phyloP scores from a whole-genome alignment of 1,284 basidiomycete genomes.

The Microbotryum lychnidis-dioicae region DNA sequence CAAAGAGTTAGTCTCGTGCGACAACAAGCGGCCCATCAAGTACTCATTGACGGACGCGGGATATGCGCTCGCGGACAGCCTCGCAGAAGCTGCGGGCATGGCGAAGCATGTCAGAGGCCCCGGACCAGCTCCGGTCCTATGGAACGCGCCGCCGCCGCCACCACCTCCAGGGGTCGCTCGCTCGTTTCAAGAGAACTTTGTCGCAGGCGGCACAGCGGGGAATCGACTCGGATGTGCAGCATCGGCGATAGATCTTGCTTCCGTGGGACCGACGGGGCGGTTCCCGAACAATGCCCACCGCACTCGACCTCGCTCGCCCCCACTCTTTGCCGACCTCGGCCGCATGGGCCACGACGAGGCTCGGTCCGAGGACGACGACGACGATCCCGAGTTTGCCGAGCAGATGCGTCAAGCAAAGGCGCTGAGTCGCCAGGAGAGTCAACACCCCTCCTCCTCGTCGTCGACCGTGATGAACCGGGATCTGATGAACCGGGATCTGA shows the following conservation, averaged over 20 bases:
- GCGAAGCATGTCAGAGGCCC: not conserved
- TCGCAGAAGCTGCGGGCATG: constrained; percentile 12
- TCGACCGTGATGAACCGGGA: too few relatives aligned
- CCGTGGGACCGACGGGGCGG: too few relatives aligned
- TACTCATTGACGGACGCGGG: constrained; percentile 17
- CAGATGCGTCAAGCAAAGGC: constrained; percentile 6
- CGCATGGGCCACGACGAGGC: not conserved
- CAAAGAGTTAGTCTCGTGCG: constrained; percentile 10
- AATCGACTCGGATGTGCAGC: too few relatives aligned
- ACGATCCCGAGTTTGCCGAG: not conserved
- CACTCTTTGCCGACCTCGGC: not conserved
- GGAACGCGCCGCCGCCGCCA: too few relatives aligned
- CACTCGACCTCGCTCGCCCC: not conserved
- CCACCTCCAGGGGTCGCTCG: too few relatives aligned
- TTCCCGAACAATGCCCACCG: too few relatives aligned
- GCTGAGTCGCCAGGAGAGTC: not conserved
- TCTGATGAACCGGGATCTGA: too few relatives aligned
- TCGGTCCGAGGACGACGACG: not conserved
- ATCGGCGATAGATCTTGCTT: too few relatives aligned
- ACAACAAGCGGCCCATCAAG: constrained; percentile 11
- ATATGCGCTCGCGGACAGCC: constrained; percentile 20
- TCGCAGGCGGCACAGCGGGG: too few relatives aligned
- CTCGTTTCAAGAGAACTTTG: too few relatives aligned
- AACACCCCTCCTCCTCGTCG: too few relatives aligned
- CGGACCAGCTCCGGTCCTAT: not conserved